Base-by-base conservation (phyloP, 257 asterid species). In the Osmanthus fragrans region DNA sequence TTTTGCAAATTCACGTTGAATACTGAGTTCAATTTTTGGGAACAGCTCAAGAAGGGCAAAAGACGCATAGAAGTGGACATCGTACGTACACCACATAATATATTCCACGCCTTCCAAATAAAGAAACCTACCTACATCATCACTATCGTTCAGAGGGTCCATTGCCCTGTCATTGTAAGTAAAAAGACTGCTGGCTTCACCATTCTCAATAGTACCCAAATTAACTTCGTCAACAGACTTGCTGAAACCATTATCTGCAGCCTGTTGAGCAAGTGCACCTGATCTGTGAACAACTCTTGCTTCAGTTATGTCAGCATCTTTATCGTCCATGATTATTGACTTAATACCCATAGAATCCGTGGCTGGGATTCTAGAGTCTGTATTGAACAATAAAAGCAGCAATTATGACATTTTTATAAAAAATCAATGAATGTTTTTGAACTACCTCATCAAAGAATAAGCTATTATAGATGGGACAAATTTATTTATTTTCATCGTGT, bases 81-180 rank as follows among this genome's bases (percentile, higher is more conserved):
- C 99, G 47, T 96, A 96, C 1, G 99, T 96, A 82, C 98, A 93
- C 99, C 99, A 96, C 99, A 96, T 96, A 40, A 96, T 90, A 76
- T 96, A 96, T 80, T 96, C 99, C 7, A 96, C 92, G 0, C 99
- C 99, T 88, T 96, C 99, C 76, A 96, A 86, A 75, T 96, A 96
- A 7, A 96, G 87, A 84, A 96, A 96, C 85, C 79, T 90, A 80
- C 99, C 99, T 13, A 90, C 99, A 51, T 96, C 99, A 80, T 90
- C 87, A 2, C 79, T 64, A 13, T 88, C 92, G 15, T 86, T 77
- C 34, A 70, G 40, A 70, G 85, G 76, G 66, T 65, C 82, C 51
- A 27, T 18, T 71, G 73, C 82, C 79, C 80, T 87, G 32, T 56
- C 76, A 29, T 84, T 79, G 60, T 88, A 81, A 81, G 76, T 73